Evolutionary conservation across 2,329 filamentous ascomycete genomes (phyloP).

Genomic region (Penicillium corylophilum): DNA sequence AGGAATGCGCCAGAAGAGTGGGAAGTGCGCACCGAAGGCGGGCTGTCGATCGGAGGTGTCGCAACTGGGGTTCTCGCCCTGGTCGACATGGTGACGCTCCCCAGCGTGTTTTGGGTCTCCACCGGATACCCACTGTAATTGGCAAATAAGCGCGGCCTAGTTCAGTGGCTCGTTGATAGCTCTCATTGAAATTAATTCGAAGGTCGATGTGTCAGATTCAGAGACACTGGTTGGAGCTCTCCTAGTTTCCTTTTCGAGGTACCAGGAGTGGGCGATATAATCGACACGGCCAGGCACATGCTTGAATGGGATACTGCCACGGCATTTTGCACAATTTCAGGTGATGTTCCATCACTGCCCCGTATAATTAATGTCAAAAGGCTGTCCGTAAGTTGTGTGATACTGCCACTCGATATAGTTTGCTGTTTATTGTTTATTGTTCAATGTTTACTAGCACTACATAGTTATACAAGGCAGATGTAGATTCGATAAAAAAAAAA

Average conservation of each 20-base stretch:
- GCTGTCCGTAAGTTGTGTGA: no score
- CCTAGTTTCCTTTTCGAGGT: not conserved
- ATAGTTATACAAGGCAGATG: not conserved
- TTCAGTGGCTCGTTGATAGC: slow-evolving; percentile 2
- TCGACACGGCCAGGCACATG: slow-evolving; percentile 8
- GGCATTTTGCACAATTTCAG: no score
- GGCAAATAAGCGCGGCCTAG: slow-evolving; percentile 13
- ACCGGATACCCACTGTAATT: slow-evolving; percentile 20
- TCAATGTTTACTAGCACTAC: not conserved
- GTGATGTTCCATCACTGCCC: no score
- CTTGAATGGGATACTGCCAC: not conserved
- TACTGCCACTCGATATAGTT: not conserved
- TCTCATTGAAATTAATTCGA: slow-evolving; percentile 5
- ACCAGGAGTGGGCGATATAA: slow-evolving; percentile 2
- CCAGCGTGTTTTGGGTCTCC: slow-evolving; percentile 31
- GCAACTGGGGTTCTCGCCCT: slow-evolving; percentile 13
- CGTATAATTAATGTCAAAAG: no score
- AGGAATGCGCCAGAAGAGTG: slow-evolving; percentile 37
- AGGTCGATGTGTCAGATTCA: not conserved
- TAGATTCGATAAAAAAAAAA: no score
- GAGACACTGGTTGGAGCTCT: not conserved
- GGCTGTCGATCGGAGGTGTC: slow-evolving; percentile 24
- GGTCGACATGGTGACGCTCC: slow-evolving; percentile 36
- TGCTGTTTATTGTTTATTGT: not conserved
- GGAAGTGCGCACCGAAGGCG: slow-evolving; percentile 22